These are phyloP conservation scores for Phallus indusiatus DNA, from an alignment of 768 basidiomycete genomes.

Conservation along the genomic window DNA sequence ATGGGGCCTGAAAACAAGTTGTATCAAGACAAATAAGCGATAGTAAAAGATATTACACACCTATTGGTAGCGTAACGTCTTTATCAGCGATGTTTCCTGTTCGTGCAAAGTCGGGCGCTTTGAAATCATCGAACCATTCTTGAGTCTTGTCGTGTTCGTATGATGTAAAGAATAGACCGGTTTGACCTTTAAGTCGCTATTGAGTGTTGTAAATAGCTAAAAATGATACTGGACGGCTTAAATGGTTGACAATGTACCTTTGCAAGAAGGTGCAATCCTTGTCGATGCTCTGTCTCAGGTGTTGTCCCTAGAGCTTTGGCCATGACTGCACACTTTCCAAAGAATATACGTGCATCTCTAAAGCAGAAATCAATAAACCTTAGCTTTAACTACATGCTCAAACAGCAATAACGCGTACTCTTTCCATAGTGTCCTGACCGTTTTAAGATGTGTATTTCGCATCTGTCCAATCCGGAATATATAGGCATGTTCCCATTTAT, in stretches of 20 bases:
- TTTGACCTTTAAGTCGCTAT: slow-evolving; percentile 90
- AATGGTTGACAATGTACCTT: slow-evolving; percentile 36
- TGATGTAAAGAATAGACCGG: slow-evolving; percentile 89
- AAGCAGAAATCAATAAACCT: background rate
- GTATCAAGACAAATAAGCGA: background rate
- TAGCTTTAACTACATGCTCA: background rate
- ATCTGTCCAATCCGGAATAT: slow-evolving; percentile 91
- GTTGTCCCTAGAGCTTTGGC: slow-evolving; percentile 89
- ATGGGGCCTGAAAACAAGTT: slow-evolving; percentile 52
- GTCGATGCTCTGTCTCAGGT: slow-evolving; percentile 74
- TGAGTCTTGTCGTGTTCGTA: slow-evolving; percentile 82
- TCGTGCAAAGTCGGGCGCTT: slow-evolving; percentile 85
- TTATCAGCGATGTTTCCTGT: slow-evolving; percentile 71
- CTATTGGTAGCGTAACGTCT: slow-evolving; percentile 61
- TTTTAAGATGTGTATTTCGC: slow-evolving; percentile 91
- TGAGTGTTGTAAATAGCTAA: background rate
- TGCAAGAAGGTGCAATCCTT: slow-evolving; percentile 72
- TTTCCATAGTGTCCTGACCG: slow-evolving; percentile 89
- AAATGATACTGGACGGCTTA: background rate
- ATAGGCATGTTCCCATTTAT: slow-evolving; percentile 95
- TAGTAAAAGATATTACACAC: slow-evolving; percentile 15
- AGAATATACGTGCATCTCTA: slow-evolving; percentile 85
- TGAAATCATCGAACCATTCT: slow-evolving; percentile 91
- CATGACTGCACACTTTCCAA: slow-evolving; percentile 84
- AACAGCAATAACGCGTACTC: slow-evolving; percentile 41